These are phyloP conservation scores for Trypethelium eluteriae DNA, from an alignment of 495 filamentous ascomycete genomes.

Conservation along the genomic window DNA sequence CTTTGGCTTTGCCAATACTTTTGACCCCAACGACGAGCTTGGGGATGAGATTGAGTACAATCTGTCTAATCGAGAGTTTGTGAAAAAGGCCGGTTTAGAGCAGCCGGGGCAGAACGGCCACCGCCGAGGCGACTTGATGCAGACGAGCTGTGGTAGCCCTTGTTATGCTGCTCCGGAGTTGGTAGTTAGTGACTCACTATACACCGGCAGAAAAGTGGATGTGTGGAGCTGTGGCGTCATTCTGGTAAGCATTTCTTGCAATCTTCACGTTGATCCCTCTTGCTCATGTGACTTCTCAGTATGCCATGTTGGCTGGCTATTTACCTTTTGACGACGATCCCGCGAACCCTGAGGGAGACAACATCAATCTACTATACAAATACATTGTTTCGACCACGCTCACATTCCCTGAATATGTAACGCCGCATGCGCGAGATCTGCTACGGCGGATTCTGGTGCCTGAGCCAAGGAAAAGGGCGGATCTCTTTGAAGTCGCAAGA, in stretches of 20 bases:
- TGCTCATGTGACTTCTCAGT: constrained; percentile 48
- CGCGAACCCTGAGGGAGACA: constrained; percentile 96
- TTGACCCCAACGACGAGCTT: constrained; percentile 80
- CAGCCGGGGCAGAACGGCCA: constrained; percentile 48
- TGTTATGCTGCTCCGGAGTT: constrained; percentile 97
- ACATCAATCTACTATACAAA: constrained; percentile 98
- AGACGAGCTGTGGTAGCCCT: constrained; percentile 74
- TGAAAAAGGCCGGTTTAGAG: constrained; percentile 70
- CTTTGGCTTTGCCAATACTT: constrained; percentile 98
- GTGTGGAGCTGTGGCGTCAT: constrained; percentile 99
- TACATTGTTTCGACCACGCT: constrained; percentile 97
- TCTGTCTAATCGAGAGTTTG: constrained; percentile 73
- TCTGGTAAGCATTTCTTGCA: constrained; percentile 57
- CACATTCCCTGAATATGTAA: constrained; percentile 98
- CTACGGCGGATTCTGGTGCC: constrained; percentile 91
- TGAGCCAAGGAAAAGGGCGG: constrained; percentile 86
- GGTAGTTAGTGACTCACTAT: constrained; percentile 93
- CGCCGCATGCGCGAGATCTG: constrained; percentile 89
- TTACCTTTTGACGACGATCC: constrained; percentile 99
- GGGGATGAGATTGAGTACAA: constrained; percentile 85
- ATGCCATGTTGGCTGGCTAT: constrained; percentile 97
- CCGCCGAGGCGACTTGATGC: constrained; percentile 68
- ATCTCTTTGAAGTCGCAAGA: constrained; percentile 93
- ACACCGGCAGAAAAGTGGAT: constrained; percentile 95
- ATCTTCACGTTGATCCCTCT: constrained; percentile 9